These are phyloP conservation scores for Dalbergia cultrata DNA, from an alignment of 306 rosid genomes.

Conservation along the genomic window DNA sequence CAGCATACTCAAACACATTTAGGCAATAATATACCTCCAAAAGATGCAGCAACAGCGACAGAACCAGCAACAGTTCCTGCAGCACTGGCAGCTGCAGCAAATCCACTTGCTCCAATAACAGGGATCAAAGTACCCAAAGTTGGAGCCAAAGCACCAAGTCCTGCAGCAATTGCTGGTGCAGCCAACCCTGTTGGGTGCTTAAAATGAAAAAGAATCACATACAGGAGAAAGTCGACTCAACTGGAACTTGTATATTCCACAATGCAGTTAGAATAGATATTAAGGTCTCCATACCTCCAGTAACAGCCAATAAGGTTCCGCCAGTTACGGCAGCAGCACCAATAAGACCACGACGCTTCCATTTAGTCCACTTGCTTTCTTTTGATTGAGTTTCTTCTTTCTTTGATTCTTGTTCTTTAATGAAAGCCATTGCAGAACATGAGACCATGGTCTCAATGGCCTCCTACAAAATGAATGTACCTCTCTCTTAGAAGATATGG, in stretches of 20 bases:
- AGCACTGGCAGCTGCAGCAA: conserved; percentile 96
- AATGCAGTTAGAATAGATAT: conserved; percentile 33
- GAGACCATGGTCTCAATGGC: conserved; percentile 91
- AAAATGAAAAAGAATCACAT: conserved; percentile 39
- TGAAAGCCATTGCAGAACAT: conserved; percentile 87
- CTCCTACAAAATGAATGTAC: conserved; percentile 67
- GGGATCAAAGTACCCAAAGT: conserved; percentile 93
- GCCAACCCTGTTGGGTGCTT: conserved; percentile 78
- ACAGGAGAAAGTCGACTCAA: conserved; percentile 9
- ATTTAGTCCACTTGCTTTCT: conserved; percentile 74
- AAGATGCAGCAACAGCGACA: conserved; percentile 97
- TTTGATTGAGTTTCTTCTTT: conserved; percentile 63
- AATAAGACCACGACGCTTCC: conserved; percentile 95
- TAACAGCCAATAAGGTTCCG: conserved; percentile 89
- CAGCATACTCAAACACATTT: conserved; percentile 36
- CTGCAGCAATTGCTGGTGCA: conserved; percentile 99
- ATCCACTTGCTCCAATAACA: conserved; percentile 86
- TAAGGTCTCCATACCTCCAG: conserved; percentile 79
- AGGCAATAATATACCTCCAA: conserved; percentile 73
- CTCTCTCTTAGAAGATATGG: conserved; percentile 42
- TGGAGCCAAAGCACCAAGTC: conserved; percentile 94
- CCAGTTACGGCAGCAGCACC: conserved; percentile 98
- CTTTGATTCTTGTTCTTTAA: conserved; percentile 63
- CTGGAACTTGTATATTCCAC: too few species aligned
- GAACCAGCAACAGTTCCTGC: conserved; percentile 96